Conservation (phyloP, 2,329 filamentous ascomycete species). For the Bipolaris oryzae region DNA sequence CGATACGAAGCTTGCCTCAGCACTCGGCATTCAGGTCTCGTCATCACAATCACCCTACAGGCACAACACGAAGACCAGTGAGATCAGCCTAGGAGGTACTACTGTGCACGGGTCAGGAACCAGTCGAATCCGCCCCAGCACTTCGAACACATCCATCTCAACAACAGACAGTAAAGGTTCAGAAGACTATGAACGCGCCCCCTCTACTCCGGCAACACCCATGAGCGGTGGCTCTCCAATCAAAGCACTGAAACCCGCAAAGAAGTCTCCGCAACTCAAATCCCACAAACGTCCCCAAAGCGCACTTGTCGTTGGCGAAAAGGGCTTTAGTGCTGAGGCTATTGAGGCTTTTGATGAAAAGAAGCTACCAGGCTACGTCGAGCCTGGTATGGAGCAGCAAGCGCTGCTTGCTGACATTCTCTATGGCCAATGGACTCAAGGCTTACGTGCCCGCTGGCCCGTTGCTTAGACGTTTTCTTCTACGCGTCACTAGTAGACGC, state of each 20-base stretch:
- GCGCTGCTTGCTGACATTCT: constrained; percentile 88
- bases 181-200: constrained; percentile 26
- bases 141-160: constrained; percentile 24
- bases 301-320: constrained; percentile 51
- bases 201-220: constrained; percentile 34
- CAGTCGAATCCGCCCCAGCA: constrained; percentile 42
- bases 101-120: constrained; percentile 45
- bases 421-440: constrained; percentile 88
- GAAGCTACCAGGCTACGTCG: constrained; percentile 63
- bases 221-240: constrained; percentile 51
- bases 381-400: constrained; percentile 87
- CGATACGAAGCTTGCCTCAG: constrained; percentile 67
- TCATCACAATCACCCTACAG: constrained; percentile 33
- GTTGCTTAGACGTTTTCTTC: constrained; percentile 18
- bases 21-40: constrained; percentile 49
- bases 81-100: constrained; percentile 41
- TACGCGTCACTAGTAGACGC: not conserved
- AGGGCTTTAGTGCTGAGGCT: constrained; percentile 50
- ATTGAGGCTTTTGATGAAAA: constrained; percentile 49
- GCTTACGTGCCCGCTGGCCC: constrained; percentile 64
- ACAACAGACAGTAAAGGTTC: constrained; percentile 28
- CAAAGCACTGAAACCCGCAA: constrained; percentile 70
- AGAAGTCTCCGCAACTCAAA: constrained; percentile 84
- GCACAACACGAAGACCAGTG: constrained; percentile 41
- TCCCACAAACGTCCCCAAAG: constrained; percentile 67